Base-by-base conservation (phyloP, 306 rosid species). In the Cucurbita moschata region DNA sequence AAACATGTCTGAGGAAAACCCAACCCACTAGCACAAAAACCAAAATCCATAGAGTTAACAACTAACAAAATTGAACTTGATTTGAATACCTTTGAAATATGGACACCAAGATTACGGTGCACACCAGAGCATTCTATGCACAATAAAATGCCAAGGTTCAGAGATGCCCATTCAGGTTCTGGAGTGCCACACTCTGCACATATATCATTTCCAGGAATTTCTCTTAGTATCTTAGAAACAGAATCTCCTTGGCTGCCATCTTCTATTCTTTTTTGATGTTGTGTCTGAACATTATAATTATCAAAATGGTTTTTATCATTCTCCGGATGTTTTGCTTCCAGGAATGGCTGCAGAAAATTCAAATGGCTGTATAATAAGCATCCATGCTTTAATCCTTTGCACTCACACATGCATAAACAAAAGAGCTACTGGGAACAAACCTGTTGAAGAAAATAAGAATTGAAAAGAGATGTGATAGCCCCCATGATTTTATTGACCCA, bases 81-180 rank as follows among this genome's bases (percentile, higher is more conserved):
- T 80, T 53, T 54, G 75, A 49, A 50, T 49, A 94, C 98, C 97
- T 94, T 94, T 55, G 99, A 94, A 80, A 94, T 82, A 82, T 94
- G 99, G 80, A 94, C 99, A 35, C 99, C 99, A 76, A 94, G 90
- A 83, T 94, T 94, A 73, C 99, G 86, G 76, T 94, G 99, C 76
- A 88, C 92, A 60, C 99, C 99, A 71, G 97, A 94, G 82, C 99
- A 94, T 84, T 94, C 97, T 58, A 94, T 91, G 80, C 99, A 94
- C 37, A 94, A 62, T 71, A 94, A 86, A 78, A 94, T 81, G 61
- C 99, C 99, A 78, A 91, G 97, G 81, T 94, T 94, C 39, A 94
- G 83, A 82, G 99, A 94, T 73, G 99, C 97, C 99, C 99, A 94
- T 76, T 94, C 97, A 43, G 99, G 99, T 50, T 85, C 90, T 63